These are phyloP conservation scores for Dendrothele bispora DNA, from an alignment of 768 basidiomycete species.

Conservation along the genomic window DNA sequence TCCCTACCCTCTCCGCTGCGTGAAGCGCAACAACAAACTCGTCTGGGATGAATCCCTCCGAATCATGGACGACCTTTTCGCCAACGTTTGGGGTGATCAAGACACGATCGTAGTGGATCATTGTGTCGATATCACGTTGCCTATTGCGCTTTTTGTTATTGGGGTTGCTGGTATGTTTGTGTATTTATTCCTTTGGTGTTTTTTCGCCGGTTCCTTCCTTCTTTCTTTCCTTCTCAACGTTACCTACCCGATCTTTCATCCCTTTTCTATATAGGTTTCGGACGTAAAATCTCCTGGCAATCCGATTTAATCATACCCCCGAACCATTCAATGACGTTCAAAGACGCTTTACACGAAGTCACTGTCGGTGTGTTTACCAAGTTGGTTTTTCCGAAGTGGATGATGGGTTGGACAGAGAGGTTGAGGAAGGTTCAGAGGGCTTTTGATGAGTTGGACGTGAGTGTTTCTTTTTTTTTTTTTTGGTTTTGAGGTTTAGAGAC, in stretches of 20 bases:
- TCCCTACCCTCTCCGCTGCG: background rate
- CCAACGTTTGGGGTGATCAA: conserved; percentile 47
- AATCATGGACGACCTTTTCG: conserved; percentile 43
- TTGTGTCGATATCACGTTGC: conserved; percentile 51
- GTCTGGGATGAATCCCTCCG: conserved; percentile 47
- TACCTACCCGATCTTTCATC: background rate
- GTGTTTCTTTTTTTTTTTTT: conserved; percentile 4
- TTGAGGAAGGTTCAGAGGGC: conserved; percentile 32
- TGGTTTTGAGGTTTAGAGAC: too few species aligned
- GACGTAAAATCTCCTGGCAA: conserved; percentile 7
- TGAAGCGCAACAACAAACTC: conserved; percentile 44
- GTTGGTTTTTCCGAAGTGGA: conserved; percentile 39
- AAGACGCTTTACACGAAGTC: conserved; percentile 45
- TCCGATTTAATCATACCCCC: conserved; percentile 24
- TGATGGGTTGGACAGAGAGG: conserved; percentile 33
- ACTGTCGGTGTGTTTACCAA: conserved; percentile 37
- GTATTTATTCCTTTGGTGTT: too few species aligned
- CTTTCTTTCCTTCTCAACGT: too few species aligned
- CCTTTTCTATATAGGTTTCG: conserved; percentile 3
- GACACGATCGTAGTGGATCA: conserved; percentile 43
- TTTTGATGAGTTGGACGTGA: conserved; percentile 44
- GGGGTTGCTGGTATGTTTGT: conserved; percentile 40
- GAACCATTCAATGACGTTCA: conserved; percentile 49
- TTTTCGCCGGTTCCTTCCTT: too few species aligned
- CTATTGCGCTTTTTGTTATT: conserved; percentile 16